Conservation (phyloP, 495 filamentous ascomycete genomes). For the Oidiodendron maius region DNA sequence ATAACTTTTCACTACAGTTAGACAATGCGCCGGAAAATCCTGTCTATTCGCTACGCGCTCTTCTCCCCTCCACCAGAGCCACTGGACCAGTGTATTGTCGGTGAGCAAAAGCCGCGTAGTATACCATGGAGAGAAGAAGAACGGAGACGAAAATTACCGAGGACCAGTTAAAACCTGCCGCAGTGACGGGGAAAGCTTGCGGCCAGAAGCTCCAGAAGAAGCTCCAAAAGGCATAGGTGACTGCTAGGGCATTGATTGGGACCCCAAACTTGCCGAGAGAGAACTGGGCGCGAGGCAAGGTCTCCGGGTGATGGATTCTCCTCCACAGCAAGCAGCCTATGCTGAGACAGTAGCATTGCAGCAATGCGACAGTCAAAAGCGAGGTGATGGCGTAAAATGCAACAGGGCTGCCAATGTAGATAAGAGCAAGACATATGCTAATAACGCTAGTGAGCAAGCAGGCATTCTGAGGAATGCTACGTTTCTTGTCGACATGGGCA, state of each 20-base stretch:
- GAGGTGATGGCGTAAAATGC: slow-evolving; percentile 51
- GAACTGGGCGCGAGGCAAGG: slow-evolving; percentile 35
- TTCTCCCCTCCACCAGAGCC: not conserved
- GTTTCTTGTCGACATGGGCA: slow-evolving; percentile 22
- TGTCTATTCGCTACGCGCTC: too few species aligned
- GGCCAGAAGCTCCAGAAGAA: slow-evolving; percentile 40
- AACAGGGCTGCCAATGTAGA: slow-evolving; percentile 50
- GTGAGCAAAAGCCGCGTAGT: slow-evolving; percentile 16
- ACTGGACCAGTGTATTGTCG: slow-evolving; percentile 41
- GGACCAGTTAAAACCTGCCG: slow-evolving; percentile 39
- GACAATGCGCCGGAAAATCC: too few species aligned
- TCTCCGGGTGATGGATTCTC: slow-evolving; percentile 22
- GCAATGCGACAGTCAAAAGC: slow-evolving; percentile 32
- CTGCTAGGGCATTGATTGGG: slow-evolving; percentile 27
- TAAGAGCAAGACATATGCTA: slow-evolving; percentile 47
- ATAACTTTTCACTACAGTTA: too few species aligned
- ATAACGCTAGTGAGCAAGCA: slow-evolving; percentile 37
- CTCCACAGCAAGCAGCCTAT: slow-evolving; percentile 26
- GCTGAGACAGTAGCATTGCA: slow-evolving; percentile 41
- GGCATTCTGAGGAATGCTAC: slow-evolving; percentile 48
- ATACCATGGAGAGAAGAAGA: slow-evolving; percentile 24
- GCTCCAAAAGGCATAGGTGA: slow-evolving; percentile 26
- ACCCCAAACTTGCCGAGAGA: slow-evolving; percentile 30
- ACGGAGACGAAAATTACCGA: slow-evolving; percentile 35
- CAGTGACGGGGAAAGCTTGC: slow-evolving; percentile 23